phyloP scores from a whole-genome alignment of 2,329 filamentous ascomycete genomes.

The Fusarium mangiferae region DNA sequence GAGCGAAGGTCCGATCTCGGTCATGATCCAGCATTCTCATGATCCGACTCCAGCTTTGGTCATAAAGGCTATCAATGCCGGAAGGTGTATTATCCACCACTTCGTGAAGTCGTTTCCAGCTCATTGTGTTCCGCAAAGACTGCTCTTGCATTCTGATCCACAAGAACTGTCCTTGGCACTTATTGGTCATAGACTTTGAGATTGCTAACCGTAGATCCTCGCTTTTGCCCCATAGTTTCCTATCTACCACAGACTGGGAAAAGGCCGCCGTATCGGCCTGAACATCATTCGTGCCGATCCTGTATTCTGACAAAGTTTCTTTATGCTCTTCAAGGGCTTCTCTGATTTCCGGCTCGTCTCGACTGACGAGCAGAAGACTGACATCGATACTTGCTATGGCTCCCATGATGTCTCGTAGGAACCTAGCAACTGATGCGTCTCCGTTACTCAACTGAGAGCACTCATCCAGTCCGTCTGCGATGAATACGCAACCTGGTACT shows the following conservation, averaged over 20 bases:
- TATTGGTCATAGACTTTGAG: conserved; percentile 39
- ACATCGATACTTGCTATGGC: conserved; percentile 5
- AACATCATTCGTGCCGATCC: conserved; percentile 30
- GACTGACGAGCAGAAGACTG: conserved; percentile 43
- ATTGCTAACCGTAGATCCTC: conserved; percentile 22
- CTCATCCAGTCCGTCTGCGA: conserved; percentile 51
- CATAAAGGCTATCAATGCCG: conserved; percentile 45
- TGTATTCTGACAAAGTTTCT: neutral
- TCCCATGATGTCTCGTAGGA: conserved; percentile 27
- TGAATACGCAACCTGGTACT: conserved; percentile 35
- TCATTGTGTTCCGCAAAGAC: conserved; percentile 40
- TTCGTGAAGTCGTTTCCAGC: conserved; percentile 43
- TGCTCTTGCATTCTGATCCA: conserved; percentile 47
- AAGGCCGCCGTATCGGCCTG: conserved; percentile 31
- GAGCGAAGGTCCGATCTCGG: conserved; percentile 36
- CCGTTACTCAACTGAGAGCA: conserved; percentile 21
- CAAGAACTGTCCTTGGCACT: conserved; percentile 50
- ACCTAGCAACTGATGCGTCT: conserved; percentile 2
- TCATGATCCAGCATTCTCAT: conserved; percentile 4
- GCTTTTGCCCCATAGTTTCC: conserved; percentile 44
- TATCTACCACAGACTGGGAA: conserved; percentile 43
- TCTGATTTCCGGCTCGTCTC: conserved; percentile 41
- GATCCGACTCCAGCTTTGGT: conserved; percentile 46
- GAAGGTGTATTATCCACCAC: conserved; percentile 42
- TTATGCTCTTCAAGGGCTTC: neutral